These are phyloP conservation scores for Yamadazyma olivae DNA, from an alignment of 805 yeast species.

Conservation along the genomic window DNA sequence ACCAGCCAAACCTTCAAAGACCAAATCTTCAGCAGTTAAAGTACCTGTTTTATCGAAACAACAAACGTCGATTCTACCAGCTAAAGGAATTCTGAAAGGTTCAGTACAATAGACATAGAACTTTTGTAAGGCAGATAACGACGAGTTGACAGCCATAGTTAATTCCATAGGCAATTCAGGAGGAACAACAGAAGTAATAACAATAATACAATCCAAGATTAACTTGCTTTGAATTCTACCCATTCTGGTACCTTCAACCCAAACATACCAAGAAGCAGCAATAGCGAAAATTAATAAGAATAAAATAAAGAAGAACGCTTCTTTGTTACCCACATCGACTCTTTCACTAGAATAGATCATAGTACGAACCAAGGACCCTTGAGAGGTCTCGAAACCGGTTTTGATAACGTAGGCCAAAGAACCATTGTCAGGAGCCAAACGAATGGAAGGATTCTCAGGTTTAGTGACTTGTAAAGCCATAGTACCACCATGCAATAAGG, in stretches of 20 bases:
- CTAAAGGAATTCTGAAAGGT: constrained; percentile 96
- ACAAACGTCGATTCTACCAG: constrained; percentile 97
- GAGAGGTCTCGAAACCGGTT: constrained; percentile 98
- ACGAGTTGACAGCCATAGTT: constrained; percentile 95
- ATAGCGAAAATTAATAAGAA: constrained; percentile 89
- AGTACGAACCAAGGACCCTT: constrained; percentile 94
- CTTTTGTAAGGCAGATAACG: constrained; percentile 83
- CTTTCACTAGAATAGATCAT: constrained; percentile 97
- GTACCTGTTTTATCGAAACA: constrained; percentile 99
- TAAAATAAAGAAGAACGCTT: constrained; percentile 87
- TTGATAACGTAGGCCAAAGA: constrained; percentile 86
- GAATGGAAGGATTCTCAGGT: constrained; percentile 50
- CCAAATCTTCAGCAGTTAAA: constrained; percentile 92
- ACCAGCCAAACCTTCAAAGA: constrained; percentile 95
- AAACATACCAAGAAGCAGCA: constrained; percentile 95
- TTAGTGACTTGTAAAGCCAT: constrained; percentile 87
- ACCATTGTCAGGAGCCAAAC: constrained; percentile 84
- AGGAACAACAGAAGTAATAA: constrained; percentile 96
- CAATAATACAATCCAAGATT: constrained; percentile 91
- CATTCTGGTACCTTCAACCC: constrained; percentile 96
- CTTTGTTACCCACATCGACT: constrained; percentile 92
- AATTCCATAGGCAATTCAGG: constrained; percentile 99
- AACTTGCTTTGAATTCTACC: constrained; percentile 94
- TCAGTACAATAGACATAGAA: constrained; percentile 94
- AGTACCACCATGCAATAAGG: constrained; percentile 93